Conservation (phyloP, 768 basidiomycete species). For the Suillus spraguei region DNA sequence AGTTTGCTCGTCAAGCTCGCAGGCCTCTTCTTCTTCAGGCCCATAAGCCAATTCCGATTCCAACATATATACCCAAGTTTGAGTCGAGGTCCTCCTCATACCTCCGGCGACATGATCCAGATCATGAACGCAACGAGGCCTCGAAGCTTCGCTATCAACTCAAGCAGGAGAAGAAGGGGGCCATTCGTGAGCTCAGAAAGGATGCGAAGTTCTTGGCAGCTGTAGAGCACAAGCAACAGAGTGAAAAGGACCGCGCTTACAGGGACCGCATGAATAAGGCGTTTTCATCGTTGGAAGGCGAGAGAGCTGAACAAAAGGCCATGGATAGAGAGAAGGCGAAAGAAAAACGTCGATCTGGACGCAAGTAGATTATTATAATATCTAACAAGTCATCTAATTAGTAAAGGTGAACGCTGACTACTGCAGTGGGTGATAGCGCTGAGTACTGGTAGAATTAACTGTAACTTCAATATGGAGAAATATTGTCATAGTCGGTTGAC, state of each 20-base stretch:
- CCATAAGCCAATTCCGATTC: constrained; percentile 96
- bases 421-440: not conserved
- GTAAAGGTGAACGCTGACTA: not conserved
- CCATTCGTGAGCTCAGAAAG: constrained; percentile 94
- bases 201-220: constrained; percentile 91
- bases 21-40: constrained; percentile 83
- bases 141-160: constrained; percentile 85
- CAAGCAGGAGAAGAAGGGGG: constrained; percentile 96
- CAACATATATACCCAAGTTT: constrained; percentile 93
- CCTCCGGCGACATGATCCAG: constrained; percentile 83
- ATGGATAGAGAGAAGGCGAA: constrained; percentile 82
- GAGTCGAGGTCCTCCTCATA: constrained; percentile 76
- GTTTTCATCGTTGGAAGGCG: constrained; percentile 74
- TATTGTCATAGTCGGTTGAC: too few relatives aligned
- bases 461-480: too few relatives aligned
- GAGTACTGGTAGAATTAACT: not conserved
- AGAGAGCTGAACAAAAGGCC: constrained; percentile 93
- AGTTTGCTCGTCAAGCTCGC: constrained; percentile 72
- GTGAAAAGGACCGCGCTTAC: constrained; percentile 83
- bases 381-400: not conserved
- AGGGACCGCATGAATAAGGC: constrained; percentile 83
- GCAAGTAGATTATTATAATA: constrained; percentile 47
- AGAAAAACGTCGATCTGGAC: constrained; percentile 77
- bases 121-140: constrained; percentile 86
- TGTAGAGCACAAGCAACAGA: constrained; percentile 82